A percentile compares a stretch with the other conserved stretches of the same genome.
phyloP scores from a whole-genome alignment of 352 stramenopile genomes.

The Pythium phragmiticola region DNA sequence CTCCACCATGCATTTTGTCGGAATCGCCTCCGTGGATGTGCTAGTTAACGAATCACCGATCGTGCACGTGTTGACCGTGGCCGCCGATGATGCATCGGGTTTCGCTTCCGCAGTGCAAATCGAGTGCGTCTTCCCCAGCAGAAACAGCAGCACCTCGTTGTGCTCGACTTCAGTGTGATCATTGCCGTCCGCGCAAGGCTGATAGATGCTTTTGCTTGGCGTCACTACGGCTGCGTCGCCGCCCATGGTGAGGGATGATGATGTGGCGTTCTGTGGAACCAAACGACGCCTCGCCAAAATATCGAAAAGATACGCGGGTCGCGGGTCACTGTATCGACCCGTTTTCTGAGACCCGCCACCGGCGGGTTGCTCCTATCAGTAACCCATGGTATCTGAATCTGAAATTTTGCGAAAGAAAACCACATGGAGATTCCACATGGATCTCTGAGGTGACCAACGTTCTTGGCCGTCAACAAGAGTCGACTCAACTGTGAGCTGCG shows the following conservation, averaged over 20 bases:
- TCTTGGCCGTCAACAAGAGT: too few relatives aligned
- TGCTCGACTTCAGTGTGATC: neutral
- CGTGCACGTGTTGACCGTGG: too few relatives aligned
- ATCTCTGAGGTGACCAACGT: too few relatives aligned
- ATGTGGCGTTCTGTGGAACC: neutral
- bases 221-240: neutral
- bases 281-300: slow-evolving; percentile 16
- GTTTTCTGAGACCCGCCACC: neutral
- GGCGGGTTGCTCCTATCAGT: too few relatives aligned
- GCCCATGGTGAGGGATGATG: neutral
- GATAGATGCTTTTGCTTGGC: neutral
- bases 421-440: too few relatives aligned
- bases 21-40: neutral
- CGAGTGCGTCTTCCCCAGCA: slow-evolving; percentile 23
- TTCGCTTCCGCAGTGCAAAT: neutral
- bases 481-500: too few relatives aligned
- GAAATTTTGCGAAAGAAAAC: too few relatives aligned
- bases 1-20: neutral
- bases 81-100: neutral
- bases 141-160: slow-evolving; percentile 32
- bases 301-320: slow-evolving; percentile 27
- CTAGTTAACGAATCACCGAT: neutral
- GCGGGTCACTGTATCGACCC: neutral
- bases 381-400: too few relatives aligned
- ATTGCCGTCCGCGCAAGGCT: neutral